A percentile compares a stretch with the other conserved stretches of the same genome.
phyloP scores from a whole-genome alignment of 805 yeast species.

The Metschnikowia matae region DNA sequence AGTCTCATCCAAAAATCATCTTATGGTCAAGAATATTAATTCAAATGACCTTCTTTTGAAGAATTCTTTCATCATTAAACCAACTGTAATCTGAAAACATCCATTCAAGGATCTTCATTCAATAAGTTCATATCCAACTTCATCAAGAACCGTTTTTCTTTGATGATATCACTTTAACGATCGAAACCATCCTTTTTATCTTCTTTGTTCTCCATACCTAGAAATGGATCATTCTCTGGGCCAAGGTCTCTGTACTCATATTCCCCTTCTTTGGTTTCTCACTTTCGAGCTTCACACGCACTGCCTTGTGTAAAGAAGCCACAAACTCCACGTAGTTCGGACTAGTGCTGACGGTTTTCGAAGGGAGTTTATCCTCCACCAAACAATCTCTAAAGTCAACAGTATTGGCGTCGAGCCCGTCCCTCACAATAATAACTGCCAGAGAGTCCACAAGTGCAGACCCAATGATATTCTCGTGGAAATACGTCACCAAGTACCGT shows the following conservation, averaged over 20 bases:
- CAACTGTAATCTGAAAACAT: too few relatives aligned
- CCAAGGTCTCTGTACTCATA: constrained; percentile 24
- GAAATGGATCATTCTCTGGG: constrained; percentile 38
- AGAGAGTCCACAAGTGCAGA: constrained; percentile 24
- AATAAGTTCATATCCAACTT: too few relatives aligned
- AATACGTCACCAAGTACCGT: constrained; percentile 55
- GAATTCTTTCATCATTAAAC: too few relatives aligned
- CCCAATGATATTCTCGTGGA: constrained; percentile 36
- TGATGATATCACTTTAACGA: too few relatives aligned
- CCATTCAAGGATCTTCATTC: too few relatives aligned
- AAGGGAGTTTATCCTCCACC: constrained; percentile 57
- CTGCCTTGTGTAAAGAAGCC: constrained; percentile 60
- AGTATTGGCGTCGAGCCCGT: constrained; percentile 60
- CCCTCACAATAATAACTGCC: constrained; percentile 59
- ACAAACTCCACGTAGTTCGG: constrained; percentile 66
- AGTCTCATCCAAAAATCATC: too few relatives aligned
- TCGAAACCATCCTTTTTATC: too few relatives aligned
- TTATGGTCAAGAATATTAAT: too few relatives aligned
- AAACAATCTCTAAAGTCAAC: constrained; percentile 50
- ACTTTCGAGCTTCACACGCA: constrained; percentile 49
- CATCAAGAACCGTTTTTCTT: too few relatives aligned
- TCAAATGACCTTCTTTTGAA: too few relatives aligned
- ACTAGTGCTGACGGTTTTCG: constrained; percentile 23
- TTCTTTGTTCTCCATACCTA: constrained; percentile 7
- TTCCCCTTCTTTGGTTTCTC: constrained; percentile 30